phyloP scores from a whole-genome alignment of 2,329 filamentous ascomycete species.

The Colletotrichum tamarilloi region DNA sequence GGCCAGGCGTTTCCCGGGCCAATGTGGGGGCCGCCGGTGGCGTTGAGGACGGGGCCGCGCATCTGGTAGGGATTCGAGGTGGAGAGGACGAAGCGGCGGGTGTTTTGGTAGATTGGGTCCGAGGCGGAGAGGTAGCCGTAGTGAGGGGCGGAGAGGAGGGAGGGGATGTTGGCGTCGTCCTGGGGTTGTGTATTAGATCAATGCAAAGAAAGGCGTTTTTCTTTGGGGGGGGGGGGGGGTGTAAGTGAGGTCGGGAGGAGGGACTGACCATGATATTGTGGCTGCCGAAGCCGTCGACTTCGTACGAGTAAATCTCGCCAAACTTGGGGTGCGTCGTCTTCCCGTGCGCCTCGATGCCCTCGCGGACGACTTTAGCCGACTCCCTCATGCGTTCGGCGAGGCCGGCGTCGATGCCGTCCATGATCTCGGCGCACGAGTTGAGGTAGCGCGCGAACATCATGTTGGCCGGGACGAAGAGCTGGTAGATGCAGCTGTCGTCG shows the following conservation, averaged over 20 bases:
- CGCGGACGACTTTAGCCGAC: slow-evolving; percentile 67
- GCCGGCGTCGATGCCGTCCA: slow-evolving; percentile 57
- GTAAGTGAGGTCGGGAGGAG: not conserved
- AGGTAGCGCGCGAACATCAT: slow-evolving; percentile 82
- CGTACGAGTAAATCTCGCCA: slow-evolving; percentile 75
- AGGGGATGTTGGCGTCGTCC: slow-evolving; percentile 74
- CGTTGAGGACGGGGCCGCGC: slow-evolving; percentile 62
- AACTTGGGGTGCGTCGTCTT: slow-evolving; percentile 71
- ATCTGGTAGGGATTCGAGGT: slow-evolving; percentile 80
- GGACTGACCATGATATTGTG: slow-evolving; percentile 64
- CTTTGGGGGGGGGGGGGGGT: too few relatives aligned
- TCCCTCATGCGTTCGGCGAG: slow-evolving; percentile 68
- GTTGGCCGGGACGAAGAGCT: slow-evolving; percentile 90
- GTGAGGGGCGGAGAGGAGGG: slow-evolving; percentile 70
- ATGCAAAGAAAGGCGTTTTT: too few relatives aligned
- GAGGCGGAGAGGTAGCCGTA: slow-evolving; percentile 69
- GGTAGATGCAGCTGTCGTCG: slow-evolving; percentile 87
- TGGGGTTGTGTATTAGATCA: slow-evolving; percentile 13
- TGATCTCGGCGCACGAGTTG: slow-evolving; percentile 57
- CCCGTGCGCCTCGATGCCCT: slow-evolving; percentile 77
- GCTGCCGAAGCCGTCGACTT: slow-evolving; percentile 76
- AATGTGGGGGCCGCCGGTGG: slow-evolving; percentile 63
- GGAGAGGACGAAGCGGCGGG: slow-evolving; percentile 78
- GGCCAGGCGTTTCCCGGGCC: slow-evolving; percentile 83
- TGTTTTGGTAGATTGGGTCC: slow-evolving; percentile 75